Conservation (phyloP, 208 protist genomes). For the Acanthamoeba sp. region DNA sequence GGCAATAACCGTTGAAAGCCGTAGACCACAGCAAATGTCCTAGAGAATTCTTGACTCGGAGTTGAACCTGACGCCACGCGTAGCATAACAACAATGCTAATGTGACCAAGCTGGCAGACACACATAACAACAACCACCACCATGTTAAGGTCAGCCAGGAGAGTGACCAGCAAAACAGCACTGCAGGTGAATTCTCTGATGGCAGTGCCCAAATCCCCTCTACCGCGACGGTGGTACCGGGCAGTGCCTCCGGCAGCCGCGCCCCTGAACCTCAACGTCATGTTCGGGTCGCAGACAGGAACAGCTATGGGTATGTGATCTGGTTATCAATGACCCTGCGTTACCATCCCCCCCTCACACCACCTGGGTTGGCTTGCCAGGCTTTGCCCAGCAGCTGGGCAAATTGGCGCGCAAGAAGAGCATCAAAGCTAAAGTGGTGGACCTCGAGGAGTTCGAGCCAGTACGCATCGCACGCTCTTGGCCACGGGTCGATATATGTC, state of each 20-base stretch:
- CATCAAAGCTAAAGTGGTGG: conserved; percentile 57
- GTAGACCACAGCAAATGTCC: not conserved
- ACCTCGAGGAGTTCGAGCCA: conserved; percentile 63
- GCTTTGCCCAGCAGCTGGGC: conserved; percentile 53
- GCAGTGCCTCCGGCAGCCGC: not conserved
- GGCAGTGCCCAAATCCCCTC: too few species aligned
- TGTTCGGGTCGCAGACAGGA: conserved; percentile 43
- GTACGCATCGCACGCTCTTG: not conserved
- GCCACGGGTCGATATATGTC: not conserved
- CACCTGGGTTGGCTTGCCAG: too few species aligned
- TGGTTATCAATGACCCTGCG: too few species aligned
- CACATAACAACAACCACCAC: too few species aligned
- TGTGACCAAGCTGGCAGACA: not conserved
- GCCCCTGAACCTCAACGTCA: conserved; percentile 3
- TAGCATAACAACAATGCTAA: conserved; percentile 40
- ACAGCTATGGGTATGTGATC: conserved; percentile 28
- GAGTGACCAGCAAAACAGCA: too few species aligned
- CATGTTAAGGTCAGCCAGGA: too few species aligned
- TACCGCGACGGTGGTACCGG: not conserved
- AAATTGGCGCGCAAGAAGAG: not conserved
- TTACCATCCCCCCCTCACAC: too few species aligned
- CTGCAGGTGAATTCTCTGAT: too few species aligned
- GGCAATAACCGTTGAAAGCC: not conserved
- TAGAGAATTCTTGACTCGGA: not conserved
- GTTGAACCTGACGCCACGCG: not conserved